Conservation (phyloP, 202 grass and related monocot species). For the Hordeum pubiflorum region DNA sequence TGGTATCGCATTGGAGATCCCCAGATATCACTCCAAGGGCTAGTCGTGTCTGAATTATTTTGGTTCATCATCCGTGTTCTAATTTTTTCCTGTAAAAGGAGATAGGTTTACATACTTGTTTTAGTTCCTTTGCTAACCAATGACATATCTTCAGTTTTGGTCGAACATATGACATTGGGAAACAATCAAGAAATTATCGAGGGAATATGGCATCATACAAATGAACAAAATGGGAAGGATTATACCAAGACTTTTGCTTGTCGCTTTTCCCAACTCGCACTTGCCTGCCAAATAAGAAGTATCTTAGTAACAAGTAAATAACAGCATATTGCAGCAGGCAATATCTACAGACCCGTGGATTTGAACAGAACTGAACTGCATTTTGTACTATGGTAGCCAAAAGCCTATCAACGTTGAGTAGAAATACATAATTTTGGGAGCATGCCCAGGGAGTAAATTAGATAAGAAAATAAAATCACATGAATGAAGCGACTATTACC, state of each 20-base stretch:
- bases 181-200: neutral
- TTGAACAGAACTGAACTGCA: neutral
- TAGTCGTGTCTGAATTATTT: slow-evolving; percentile 44
- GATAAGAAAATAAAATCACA: neutral
- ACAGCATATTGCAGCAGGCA: neutral
- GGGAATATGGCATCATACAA: neutral
- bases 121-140: neutral
- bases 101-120: neutral
- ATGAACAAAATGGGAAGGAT: neutral
- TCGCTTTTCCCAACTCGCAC: slow-evolving; percentile 65
- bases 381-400: neutral
- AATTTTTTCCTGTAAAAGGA: slow-evolving; percentile 49
- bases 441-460: neutral
- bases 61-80: slow-evolving; percentile 53
- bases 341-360: neutral
- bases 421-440: neutral
- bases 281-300: slow-evolving; percentile 45
- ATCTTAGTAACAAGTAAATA: slow-evolving; percentile 8
- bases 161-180: neutral
- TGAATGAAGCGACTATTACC: slow-evolving; percentile 29
- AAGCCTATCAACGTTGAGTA: neutral
- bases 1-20: slow-evolving; percentile 36
- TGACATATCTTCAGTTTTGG: neutral
- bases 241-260: slow-evolving; percentile 84
- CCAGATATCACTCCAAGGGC: slow-evolving; percentile 67